Evolutionary conservation across 2,329 filamentous ascomycete species (phyloP).

Genomic region (Saccharata proteae): DNA sequence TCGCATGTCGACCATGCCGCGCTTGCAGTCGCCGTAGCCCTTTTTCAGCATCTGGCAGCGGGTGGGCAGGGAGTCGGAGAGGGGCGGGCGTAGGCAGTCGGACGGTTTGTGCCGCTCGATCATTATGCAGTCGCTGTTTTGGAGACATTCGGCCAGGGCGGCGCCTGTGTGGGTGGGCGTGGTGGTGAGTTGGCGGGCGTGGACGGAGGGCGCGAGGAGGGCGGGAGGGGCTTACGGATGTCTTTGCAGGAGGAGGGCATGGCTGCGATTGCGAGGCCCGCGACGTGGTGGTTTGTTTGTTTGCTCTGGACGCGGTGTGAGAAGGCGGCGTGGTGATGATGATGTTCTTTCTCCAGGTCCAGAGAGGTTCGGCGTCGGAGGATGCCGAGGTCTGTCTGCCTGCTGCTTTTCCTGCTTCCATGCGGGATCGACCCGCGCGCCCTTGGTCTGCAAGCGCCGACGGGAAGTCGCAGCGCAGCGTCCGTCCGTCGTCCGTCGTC

Average conservation of each 20-base stretch:
- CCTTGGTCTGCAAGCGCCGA: no score
- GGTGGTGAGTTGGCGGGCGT: not conserved
- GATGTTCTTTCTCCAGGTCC: no score
- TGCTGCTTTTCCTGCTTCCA: no score
- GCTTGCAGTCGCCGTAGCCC: slow-evolving; percentile 88
- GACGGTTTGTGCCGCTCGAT: slow-evolving; percentile 72
- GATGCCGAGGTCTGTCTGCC: no score
- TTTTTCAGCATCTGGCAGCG: slow-evolving; percentile 89
- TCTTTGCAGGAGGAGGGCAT: slow-evolving; percentile 98
- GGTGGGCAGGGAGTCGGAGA: slow-evolving; percentile 68
- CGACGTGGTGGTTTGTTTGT: no score
- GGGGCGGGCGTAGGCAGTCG: slow-evolving; percentile 77
- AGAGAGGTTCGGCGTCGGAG: no score
- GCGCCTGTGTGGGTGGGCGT: slow-evolving; percentile 47
- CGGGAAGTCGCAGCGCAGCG: no score
- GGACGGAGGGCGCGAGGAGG: not conserved
- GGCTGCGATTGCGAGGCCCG: no score
- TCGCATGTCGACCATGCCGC: slow-evolving; percentile 95
- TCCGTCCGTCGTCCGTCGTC: no score
- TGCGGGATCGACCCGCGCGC: no score
- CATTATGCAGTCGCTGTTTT: slow-evolving; percentile 94
- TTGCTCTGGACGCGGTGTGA: no score
- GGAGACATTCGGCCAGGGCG: slow-evolving; percentile 86
- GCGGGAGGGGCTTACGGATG: slow-evolving; percentile 54
- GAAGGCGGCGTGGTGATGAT: no score